A percentile compares a stretch with the other conserved stretches of the same genome.
These are phyloP conservation scores for Komagataea norvegica DNA, from an alignment of 1,139 yeast genomes.

Conservation along the genomic window DNA sequence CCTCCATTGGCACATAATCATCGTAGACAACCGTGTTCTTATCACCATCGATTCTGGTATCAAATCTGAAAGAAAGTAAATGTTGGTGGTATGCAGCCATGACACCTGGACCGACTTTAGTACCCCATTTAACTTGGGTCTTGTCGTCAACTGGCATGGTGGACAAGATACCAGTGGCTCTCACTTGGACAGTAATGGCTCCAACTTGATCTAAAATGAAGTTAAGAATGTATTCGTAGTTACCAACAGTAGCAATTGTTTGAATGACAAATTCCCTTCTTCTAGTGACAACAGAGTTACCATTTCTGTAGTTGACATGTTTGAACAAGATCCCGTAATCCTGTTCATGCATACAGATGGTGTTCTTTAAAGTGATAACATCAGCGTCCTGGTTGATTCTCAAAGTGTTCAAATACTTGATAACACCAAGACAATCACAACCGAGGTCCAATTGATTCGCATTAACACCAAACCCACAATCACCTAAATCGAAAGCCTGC, in stretches of 20 bases:
- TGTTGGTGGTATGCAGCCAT: conserved; percentile 91
- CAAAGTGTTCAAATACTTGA: conserved; percentile 70
- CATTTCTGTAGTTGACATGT: conserved; percentile 81
- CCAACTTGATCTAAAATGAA: conserved; percentile 81
- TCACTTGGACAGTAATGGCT: conserved; percentile 72
- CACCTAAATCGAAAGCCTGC: conserved; percentile 91
- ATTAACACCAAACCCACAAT: conserved; percentile 80
- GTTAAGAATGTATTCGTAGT: conserved; percentile 80
- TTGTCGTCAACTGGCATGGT: conserved; percentile 82
- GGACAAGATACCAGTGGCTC: conserved; percentile 84
- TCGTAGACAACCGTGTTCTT: conserved; percentile 72
- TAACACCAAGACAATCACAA: conserved; percentile 86
- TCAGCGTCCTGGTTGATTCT: conserved; percentile 60
- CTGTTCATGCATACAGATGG: conserved; percentile 88
- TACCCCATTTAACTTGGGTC: conserved; percentile 76
- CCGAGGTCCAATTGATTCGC: conserved; percentile 76
- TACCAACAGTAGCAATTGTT: conserved; percentile 85
- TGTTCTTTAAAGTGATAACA: conserved; percentile 61
- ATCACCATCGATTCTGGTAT: conserved; percentile 85
- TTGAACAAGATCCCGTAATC: conserved; percentile 78
- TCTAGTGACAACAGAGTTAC: conserved; percentile 71
- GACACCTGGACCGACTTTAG: conserved; percentile 79
- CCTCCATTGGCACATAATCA: conserved; percentile 66
- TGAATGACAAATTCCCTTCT: conserved; percentile 82
- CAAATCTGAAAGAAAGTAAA: conserved; percentile 76